These are phyloP conservation scores for Tetrahymena malaccensis DNA, from an alignment of 73 alveolate genomes.

Conservation along the genomic window DNA sequence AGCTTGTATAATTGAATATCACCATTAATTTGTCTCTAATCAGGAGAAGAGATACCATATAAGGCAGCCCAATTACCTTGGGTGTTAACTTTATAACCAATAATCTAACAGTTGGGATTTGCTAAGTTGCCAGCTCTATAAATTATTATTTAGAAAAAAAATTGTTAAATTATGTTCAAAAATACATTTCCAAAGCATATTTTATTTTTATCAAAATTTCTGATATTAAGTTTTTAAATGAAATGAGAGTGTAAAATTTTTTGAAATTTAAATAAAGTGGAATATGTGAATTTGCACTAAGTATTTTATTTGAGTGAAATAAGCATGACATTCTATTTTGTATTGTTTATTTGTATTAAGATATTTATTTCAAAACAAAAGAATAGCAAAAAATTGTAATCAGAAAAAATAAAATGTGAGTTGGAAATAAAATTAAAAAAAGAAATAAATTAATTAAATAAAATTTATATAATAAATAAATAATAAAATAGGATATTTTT, in stretches of 20 bases:
- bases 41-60: conserved; percentile 68
- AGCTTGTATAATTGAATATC: conserved; percentile 68
- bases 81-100: conserved; percentile 56
- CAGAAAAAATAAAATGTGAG: not conserved
- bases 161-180: too few species aligned
- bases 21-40: conserved; percentile 61
- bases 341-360: not conserved
- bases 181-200: not conserved
- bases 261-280: not conserved
- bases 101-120: conserved; percentile 37
- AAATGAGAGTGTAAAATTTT: too few species aligned
- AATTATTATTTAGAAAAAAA: not conserved
- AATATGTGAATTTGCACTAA: not conserved
- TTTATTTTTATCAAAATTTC: not conserved
- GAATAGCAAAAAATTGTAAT: not conserved
- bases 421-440: not conserved
- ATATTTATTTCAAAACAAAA: not conserved
- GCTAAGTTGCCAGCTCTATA: conserved; percentile 24
- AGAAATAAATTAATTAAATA: not conserved
- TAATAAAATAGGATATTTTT: not conserved
- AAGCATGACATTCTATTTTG: not conserved
- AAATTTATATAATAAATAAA: not conserved
- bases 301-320: not conserved
- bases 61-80: conserved; percentile 71
- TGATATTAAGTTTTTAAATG: not conserved